Base-by-base conservation (phyloP, 495 filamentous ascomycete species). In the Monascus purpureus region DNA sequence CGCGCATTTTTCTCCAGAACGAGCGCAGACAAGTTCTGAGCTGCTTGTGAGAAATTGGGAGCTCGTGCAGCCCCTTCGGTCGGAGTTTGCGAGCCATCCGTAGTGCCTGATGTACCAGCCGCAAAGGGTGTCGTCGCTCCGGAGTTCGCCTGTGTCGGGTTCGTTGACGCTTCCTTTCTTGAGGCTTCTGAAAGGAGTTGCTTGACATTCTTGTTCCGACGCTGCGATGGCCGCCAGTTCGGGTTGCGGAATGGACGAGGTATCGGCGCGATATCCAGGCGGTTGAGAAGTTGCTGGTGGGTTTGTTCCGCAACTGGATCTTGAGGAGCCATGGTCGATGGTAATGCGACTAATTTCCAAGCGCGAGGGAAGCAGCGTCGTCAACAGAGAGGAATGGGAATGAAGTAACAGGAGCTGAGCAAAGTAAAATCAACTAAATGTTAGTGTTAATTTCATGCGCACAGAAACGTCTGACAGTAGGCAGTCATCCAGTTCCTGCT, bases 171-270 rank as follows among this genome's bases (percentile, higher is more conserved):
- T 60, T 88, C 77, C 50, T 85, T 86, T 23, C 84, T 75, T 14
- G 79, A 68, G 17, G 77, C 82, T 42, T 97, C 90, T n/a, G 83
- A 75, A 38, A 97, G 68, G 37, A 96, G 85, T 49, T 93, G 82
- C 56, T 96, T 96, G 56, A 96, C 77, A 48, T 92, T 94, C 63
- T 95, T 95, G 67, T 95, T 96, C 53, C 90, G 84, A 9, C 90
- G 84, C 53, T 85, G 80, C 35, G 87, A 80, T 12, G 92, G 81
- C 39, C 77, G 83, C 88, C 88, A 97, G 48, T 75, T 55, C 0
- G 77, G 62, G 47, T 84, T 93, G 41, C 90, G 85, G 66, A 92
- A 96, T 34, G 73, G 80, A 51, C 86, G 84, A 15, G 69, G 77
- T 46, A 83, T 67, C 12, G 72, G 64, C 37, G 85, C 75, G 42